A percentile compares a stretch with the other conserved stretches of the same genome.
phyloP scores from a whole-genome alignment of 352 stramenopile species.

The Pelagophyceae sp. region DNA sequence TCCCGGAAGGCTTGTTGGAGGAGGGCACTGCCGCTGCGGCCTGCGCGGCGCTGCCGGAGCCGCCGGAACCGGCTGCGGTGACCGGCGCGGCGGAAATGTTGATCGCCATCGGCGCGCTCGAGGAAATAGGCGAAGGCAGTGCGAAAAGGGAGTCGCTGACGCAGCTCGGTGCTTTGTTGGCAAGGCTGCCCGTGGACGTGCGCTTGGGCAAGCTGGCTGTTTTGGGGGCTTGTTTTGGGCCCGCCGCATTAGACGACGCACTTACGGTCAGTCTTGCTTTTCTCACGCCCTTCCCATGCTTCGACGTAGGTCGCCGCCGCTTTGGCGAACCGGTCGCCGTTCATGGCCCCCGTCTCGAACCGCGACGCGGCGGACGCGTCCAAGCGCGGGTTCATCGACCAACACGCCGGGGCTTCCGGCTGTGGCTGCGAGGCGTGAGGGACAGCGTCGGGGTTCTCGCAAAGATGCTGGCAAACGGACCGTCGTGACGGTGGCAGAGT shows the following conservation, averaged over 20 bases:
- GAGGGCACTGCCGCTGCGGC: slow-evolving; percentile 37
- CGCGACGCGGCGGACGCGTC: slow-evolving; percentile 44
- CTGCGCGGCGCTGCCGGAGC: slow-evolving; percentile 22
- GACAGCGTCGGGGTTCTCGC: too few species aligned
- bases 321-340: slow-evolving; percentile 37
- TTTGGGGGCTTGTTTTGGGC: slow-evolving; percentile 74
- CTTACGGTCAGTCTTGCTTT: too few species aligned
- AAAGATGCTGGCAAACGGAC: too few species aligned
- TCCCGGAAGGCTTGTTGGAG: slow-evolving; percentile 63
- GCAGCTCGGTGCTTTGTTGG: slow-evolving; percentile 67
- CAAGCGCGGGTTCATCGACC: slow-evolving; percentile 25
- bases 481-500: too few species aligned
- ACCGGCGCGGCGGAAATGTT: slow-evolving; percentile 33
- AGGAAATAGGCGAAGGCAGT: background rate
- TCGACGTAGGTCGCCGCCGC: slow-evolving; percentile 47
- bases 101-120: slow-evolving; percentile 69
- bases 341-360: slow-evolving; percentile 48
- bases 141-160: slow-evolving; percentile 49
- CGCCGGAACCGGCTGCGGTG: slow-evolving; percentile 1
- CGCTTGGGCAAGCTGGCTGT: slow-evolving; percentile 83
- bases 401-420: slow-evolving; percentile 8
- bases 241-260: background rate
- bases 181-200: slow-evolving; percentile 73
- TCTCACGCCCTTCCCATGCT: too few species aligned
- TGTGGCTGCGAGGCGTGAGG: slow-evolving; percentile 39